These are phyloP conservation scores for Exophiala oligosperma DNA, from an alignment of 2,329 filamentous ascomycete species.

Conservation along the genomic window DNA sequence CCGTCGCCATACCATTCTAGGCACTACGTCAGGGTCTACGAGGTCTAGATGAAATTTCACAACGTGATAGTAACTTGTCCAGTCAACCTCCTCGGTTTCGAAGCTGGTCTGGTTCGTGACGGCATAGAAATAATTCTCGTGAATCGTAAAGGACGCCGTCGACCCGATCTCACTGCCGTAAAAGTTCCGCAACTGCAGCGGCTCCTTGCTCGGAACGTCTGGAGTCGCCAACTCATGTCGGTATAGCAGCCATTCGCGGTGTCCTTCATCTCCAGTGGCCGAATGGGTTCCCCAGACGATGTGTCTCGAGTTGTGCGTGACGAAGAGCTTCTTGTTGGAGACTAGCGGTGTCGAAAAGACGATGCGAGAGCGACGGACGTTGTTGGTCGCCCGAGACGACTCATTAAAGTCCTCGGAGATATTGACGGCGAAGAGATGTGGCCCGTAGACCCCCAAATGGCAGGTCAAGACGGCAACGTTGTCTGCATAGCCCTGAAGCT, in stretches of 20 bases:
- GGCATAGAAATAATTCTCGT: constrained; percentile 66
- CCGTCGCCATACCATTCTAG: constrained; percentile 17
- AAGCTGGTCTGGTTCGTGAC: constrained; percentile 66
- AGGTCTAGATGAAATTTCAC: constrained; percentile 59
- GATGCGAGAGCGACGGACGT: constrained; percentile 34
- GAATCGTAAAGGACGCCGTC: constrained; percentile 70
- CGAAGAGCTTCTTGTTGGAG: constrained; percentile 61
- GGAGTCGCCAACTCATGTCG: constrained; percentile 50
- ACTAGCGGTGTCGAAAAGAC: constrained; percentile 45
- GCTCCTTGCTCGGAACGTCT: constrained; percentile 44
- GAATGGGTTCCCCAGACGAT: constrained; percentile 69
- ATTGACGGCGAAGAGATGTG: constrained; percentile 57
- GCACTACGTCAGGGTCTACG: constrained; percentile 38
- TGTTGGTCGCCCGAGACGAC: neutral
- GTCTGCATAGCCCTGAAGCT: constrained; percentile 58
- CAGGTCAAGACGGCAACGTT: constrained; percentile 61
- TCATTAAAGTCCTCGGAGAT: constrained; percentile 30
- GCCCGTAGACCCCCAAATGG: constrained; percentile 42
- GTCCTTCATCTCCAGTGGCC: constrained; percentile 52
- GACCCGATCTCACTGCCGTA: constrained; percentile 66
- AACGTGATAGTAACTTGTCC: constrained; percentile 69
- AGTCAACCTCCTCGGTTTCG: constrained; percentile 64
- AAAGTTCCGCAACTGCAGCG: constrained; percentile 57
- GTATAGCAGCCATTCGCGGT: constrained; percentile 63
- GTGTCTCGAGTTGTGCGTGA: constrained; percentile 61